Percentiles rank a stretch among this genome's conserved stretches.
These are phyloP conservation scores for Suillus bovinus DNA, from an alignment of 768 basidiomycete species.

Conservation along the genomic window DNA sequence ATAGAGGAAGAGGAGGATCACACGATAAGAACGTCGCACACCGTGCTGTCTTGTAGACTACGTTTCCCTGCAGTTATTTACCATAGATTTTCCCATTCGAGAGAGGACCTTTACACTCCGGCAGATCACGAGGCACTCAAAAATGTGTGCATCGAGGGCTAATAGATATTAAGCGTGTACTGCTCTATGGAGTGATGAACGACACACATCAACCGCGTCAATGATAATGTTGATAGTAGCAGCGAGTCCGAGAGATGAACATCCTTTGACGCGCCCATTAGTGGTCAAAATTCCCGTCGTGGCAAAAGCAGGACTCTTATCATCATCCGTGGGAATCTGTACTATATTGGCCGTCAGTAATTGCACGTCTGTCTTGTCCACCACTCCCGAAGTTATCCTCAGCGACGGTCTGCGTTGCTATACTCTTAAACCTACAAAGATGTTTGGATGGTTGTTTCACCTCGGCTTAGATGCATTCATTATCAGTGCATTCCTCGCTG, in stretches of 20 bases:
- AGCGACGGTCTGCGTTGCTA: background rate
- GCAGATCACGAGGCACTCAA: no score
- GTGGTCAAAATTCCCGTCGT: no score
- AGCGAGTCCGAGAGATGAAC: no score
- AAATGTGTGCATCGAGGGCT: no score
- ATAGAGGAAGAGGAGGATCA: constrained; percentile 77
- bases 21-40: constrained; percentile 44
- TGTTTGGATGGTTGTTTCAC: constrained; percentile 48
- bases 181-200: no score
- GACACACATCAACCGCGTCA: no score
- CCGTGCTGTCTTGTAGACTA: constrained; percentile 11
- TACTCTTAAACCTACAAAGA: constrained; percentile 8
- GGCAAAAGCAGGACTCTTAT: no score
- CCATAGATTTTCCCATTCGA: background rate
- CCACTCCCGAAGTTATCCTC: background rate
- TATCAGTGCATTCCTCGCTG: constrained; percentile 80
- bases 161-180: no score
- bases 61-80: background rate
- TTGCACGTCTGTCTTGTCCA: background rate
- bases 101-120: no score
- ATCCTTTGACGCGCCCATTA: no score
- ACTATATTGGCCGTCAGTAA: background rate
- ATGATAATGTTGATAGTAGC: no score
- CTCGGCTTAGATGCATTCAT: constrained; percentile 77
- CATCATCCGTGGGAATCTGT: no score